Evolutionary conservation across 495 filamentous ascomycete genomes (phyloP), one percentile per base, ranked within the genome.

Genomic region (Astrothelium subdiscretum): DNA sequence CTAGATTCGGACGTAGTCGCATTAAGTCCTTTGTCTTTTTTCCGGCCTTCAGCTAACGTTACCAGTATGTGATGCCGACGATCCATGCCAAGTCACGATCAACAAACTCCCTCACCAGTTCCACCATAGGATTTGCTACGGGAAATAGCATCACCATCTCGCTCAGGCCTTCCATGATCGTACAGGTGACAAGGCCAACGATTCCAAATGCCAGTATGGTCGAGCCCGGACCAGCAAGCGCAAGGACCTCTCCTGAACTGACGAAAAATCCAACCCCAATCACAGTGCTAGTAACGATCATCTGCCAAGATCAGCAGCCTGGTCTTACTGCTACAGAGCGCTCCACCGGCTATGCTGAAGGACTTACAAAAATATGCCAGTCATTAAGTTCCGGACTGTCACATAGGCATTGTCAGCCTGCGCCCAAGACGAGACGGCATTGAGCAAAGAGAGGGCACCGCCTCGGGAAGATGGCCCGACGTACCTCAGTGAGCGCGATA

Each of bases 251-350:
- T 27, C 67, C 66, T 61, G 63, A 66, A 43, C 59, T 66, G 29
- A 62, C 63, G 43, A 69, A 70, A n/a, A 72, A 65, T 11, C 69
- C 72, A 2, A 70, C 66, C n/a, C 73, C 73, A 48, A 75, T 74
- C 18, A 71, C 69, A 43, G 62, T 54, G 54, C 68, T 69, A 52
- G 73, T 66, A 5, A 67, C 58, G 52, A 75, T 75, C 67, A 77
- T 75, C 77, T 77, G 38, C 3, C 13, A 13, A 4, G 8, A 22
- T 32, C 1, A 38, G n/a, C n/a, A n/a, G n/a, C n/a, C n/a, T n/a
- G n/a, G n/a, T n/a, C n/a, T n/a, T n/a, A n/a, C n/a, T n/a, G n/a
- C n/a, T n/a, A n/a, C n/a, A n/a, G n/a, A n/a, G n/a, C n/a, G n/a
- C n/a, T n/a, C n/a, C n/a, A n/a, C n/a, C n/a, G n/a, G n/a, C n/a